Evolutionary conservation across 2,329 filamentous ascomycete species (phyloP).

Genomic region (Nigrospora oryzae): DNA sequence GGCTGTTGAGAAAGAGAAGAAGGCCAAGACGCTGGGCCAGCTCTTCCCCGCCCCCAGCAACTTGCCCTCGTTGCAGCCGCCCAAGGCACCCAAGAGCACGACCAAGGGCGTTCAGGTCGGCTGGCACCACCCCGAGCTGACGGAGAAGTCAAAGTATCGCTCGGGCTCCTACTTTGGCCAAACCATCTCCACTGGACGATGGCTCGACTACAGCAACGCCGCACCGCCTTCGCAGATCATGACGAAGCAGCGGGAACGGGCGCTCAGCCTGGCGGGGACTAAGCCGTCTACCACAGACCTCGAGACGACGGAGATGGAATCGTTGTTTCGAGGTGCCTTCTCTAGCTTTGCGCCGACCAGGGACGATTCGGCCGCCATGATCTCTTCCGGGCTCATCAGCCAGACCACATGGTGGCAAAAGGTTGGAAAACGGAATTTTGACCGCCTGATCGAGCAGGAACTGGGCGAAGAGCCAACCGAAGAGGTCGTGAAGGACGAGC

Average conservation of each 20-base stretch:
- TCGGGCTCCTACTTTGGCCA: constrained; percentile 58
- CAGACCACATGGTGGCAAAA: constrained; percentile 69
- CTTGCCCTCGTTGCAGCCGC: constrained; percentile 58
- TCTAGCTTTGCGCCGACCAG: constrained; percentile 71
- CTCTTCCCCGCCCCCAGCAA: constrained; percentile 61
- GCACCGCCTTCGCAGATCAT: constrained; percentile 44
- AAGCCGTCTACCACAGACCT: constrained; percentile 47
- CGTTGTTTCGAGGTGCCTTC: constrained; percentile 68
- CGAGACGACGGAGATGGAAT: constrained; percentile 61
- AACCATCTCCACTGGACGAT: constrained; percentile 57
- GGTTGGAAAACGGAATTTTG: constrained; percentile 56
- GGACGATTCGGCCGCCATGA: constrained; percentile 63
- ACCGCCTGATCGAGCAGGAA: constrained; percentile 52
- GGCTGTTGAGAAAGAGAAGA: constrained; percentile 38
- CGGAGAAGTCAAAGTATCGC: constrained; percentile 45
- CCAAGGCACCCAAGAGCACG: constrained; percentile 62
- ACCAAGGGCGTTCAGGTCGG: constrained; percentile 52
- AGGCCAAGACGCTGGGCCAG: constrained; percentile 60
- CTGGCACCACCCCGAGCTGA: constrained; percentile 45
- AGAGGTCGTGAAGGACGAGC: constrained; percentile 20
- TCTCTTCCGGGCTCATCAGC: constrained; percentile 59
- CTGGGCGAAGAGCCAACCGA: constrained; percentile 24
- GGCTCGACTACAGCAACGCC: constrained; percentile 62
- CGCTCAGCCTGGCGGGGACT: constrained; percentile 55
- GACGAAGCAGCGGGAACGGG: constrained; percentile 62